Evolutionary conservation across 306 rosid genomes (phyloP).

Genomic region (Sicyos baderoa): DNA sequence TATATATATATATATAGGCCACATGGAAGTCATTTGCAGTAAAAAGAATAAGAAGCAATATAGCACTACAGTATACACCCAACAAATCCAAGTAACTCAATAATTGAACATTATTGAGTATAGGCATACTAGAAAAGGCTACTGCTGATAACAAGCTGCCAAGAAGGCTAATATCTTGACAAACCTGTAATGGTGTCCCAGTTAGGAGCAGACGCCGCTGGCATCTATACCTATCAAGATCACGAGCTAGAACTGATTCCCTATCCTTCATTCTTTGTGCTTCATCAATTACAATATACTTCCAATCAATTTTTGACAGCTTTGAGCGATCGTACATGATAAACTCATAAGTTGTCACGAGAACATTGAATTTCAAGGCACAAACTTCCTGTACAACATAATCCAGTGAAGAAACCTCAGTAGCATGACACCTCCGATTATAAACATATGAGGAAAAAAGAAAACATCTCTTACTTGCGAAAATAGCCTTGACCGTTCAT

Average conservation of each 20-base stretch:
- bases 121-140: background rate
- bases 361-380: constrained; percentile 94
- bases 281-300: constrained; percentile 92
- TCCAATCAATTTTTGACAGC: constrained; percentile 93
- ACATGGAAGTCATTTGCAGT: background rate
- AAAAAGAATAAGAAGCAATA: background rate
- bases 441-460: constrained; percentile 17
- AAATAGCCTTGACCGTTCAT: constrained; percentile 80
- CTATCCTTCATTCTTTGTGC: constrained; percentile 99
- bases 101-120: background rate
- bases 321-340: constrained; percentile 98
- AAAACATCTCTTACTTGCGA: constrained; percentile 58
- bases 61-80: no score
- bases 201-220: constrained; percentile 92
- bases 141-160: constrained; percentile 8
- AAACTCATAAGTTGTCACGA: constrained; percentile 98
- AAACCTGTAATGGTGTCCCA: constrained; percentile 95
- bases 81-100: background rate
- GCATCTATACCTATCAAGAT: constrained; percentile 94
- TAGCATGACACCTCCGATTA: constrained; percentile 17
- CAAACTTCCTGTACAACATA: constrained; percentile 58
- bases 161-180: constrained; percentile 14
- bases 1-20: background rate
- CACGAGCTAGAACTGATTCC: constrained; percentile 95
- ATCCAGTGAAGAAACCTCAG: constrained; percentile 17